Evolutionary conservation across 441 rosid species (phyloP).

Genomic region (Brassica hybrid): DNA sequence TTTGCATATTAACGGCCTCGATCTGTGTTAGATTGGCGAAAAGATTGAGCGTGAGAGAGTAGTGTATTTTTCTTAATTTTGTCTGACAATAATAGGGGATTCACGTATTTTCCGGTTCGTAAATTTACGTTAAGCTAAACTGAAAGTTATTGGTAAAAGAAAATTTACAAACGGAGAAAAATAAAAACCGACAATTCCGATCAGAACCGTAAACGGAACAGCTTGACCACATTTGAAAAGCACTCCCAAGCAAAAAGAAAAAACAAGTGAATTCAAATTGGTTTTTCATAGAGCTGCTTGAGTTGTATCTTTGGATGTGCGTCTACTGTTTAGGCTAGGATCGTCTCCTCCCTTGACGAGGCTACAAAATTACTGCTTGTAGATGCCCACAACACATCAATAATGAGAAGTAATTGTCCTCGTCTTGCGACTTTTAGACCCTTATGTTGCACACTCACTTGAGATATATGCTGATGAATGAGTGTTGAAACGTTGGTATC

Average conservation of each 20-base stretch:
- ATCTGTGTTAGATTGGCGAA: too few species aligned
- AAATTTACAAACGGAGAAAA: not conserved
- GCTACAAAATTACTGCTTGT: slow-evolving; percentile 85
- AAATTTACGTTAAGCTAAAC: not conserved
- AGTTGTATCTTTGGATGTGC: not conserved
- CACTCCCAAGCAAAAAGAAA: too few species aligned
- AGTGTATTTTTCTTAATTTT: too few species aligned
- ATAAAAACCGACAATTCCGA: not conserved
- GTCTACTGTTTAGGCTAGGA: slow-evolving; percentile 51
- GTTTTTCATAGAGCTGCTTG: not conserved
- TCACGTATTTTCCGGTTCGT: not conserved
- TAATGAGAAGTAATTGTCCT: slow-evolving; percentile 70
- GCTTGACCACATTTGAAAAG: too few species aligned
- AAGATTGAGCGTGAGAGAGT: too few species aligned
- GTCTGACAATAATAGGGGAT: too few species aligned
- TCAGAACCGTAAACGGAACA: too few species aligned
- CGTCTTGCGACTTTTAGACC: not conserved
- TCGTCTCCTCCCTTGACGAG: slow-evolving; percentile 77
- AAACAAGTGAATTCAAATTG: too few species aligned
- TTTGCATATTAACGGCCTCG: too few species aligned
- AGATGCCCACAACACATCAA: slow-evolving; percentile 63
- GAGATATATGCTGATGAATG: not conserved
- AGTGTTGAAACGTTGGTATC: slow-evolving; percentile 25
- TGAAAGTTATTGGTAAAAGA: not conserved
- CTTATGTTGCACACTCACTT: not conserved